A percentile compares a stretch with the other conserved stretches of the same genome.
Conservation (phyloP, 2,329 filamentous ascomycete genomes). For the Fusarium anguioides region DNA sequence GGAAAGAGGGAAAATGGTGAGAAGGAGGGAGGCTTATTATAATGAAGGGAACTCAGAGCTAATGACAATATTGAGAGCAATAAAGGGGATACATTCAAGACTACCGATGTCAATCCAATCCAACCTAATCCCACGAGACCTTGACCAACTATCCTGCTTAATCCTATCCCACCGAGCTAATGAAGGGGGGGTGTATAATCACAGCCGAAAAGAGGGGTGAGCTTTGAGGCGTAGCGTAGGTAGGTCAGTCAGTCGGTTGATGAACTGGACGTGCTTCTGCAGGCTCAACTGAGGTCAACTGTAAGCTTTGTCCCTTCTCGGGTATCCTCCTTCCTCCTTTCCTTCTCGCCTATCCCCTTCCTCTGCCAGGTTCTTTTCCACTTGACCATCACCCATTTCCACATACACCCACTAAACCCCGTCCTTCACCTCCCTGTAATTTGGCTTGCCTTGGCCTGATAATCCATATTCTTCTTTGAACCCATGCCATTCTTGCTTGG, state of each 20-base stretch:
- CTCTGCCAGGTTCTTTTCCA: conserved; percentile 2
- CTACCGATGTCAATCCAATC: conserved; percentile 20
- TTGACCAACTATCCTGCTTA: neutral
- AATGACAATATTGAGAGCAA: conserved; percentile 26
- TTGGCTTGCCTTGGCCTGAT: conserved; percentile 2
- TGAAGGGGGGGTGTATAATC: neutral
- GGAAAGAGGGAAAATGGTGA: conserved; percentile 7
- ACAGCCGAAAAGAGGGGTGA: conserved; percentile 4
- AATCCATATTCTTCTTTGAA: conserved; percentile 3
- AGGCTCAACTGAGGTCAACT: conserved; percentile 14
- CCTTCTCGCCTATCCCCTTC: neutral
- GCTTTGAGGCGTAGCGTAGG: conserved; percentile 3
- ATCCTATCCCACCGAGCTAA: conserved; percentile 11
- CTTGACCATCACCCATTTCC: neutral
- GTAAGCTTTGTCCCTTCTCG: conserved; percentile 6
- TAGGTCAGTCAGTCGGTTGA: too few relatives aligned
- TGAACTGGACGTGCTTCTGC: neutral
- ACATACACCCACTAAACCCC: neutral
- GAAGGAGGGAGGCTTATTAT: conserved; percentile 40
- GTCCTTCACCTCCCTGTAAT: conserved; percentile 16
- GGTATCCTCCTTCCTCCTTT: conserved; percentile 1
- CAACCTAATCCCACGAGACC: conserved; percentile 30
- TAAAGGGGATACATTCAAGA: conserved; percentile 33
- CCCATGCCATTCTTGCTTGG: conserved; percentile 30
- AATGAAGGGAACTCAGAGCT: conserved; percentile 33